These are phyloP conservation scores for Pseudocercospora eumusae DNA, from an alignment of 2,329 filamentous ascomycete genomes.

Conservation along the genomic window DNA sequence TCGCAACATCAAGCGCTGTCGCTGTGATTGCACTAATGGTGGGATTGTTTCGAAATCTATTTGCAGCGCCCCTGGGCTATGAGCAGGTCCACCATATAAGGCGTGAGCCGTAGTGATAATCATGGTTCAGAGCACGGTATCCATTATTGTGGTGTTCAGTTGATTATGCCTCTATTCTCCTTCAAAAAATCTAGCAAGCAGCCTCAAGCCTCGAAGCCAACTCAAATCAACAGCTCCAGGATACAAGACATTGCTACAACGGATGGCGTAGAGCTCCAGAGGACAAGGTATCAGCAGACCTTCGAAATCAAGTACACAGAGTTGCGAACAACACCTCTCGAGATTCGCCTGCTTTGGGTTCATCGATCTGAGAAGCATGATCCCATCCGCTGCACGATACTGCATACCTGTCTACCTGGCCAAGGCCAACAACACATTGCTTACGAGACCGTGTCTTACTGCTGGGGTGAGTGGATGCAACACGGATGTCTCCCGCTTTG, in stretches of 20 bases:
- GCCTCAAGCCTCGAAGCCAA: not conserved
- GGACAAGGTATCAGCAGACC: not conserved
- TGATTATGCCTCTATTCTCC: not conserved
- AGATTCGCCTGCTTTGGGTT: not conserved
- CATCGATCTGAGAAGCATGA: not conserved
- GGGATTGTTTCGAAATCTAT: too few relatives aligned
- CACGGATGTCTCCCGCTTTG: too few relatives aligned
- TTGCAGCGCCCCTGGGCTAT: too few relatives aligned
- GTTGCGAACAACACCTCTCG: not conserved
- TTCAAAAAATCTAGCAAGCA: not conserved
- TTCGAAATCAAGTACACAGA: not conserved
- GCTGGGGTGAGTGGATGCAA: too few relatives aligned
- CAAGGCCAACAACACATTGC: not conserved
- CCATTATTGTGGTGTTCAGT: not conserved
- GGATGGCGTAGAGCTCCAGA: not conserved
- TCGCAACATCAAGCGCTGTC: not conserved
- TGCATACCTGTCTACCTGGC: not conserved
- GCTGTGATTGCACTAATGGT: too few relatives aligned
- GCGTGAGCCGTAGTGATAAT: too few relatives aligned
- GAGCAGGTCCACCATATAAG: too few relatives aligned
- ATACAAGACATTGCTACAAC: not conserved
- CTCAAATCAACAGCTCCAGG: not conserved
- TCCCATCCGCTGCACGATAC: not conserved
- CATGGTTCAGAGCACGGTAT: too few relatives aligned
- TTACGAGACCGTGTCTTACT: conserved; percentile 19